Evolutionary conservation across 163 green algal genomes (phyloP).

Genomic region (Chlamydomonas reinhardtii): DNA sequence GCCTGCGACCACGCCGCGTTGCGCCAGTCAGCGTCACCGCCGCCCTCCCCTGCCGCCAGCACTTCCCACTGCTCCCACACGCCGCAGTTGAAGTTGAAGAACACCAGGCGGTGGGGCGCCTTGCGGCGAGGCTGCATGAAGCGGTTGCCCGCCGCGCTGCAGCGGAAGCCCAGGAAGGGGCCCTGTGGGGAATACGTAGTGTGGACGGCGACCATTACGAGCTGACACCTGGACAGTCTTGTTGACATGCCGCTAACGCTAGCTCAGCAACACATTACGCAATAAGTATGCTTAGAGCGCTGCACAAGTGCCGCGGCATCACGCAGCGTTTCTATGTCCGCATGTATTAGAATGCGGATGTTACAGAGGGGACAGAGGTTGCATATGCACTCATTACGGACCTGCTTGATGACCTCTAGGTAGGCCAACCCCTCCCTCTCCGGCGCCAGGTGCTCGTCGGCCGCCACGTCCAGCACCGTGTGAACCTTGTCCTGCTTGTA

Average conservation of each 20-base stretch:
- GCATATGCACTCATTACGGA: neutral
- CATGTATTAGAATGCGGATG: too few species aligned
- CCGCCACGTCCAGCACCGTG: conserved; percentile 9
- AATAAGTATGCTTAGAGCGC: too few species aligned
- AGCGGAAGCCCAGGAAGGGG: conserved; percentile 50
- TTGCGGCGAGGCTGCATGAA: conserved; percentile 58
- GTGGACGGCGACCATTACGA: too few species aligned
- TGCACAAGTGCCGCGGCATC: neutral
- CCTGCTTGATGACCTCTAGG: conserved; percentile 44
- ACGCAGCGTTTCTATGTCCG: too few species aligned
- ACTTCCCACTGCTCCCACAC: conserved; percentile 61
- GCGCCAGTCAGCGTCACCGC: neutral
- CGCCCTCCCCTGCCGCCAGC: neutral
- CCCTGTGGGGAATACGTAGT: conserved; percentile 38
- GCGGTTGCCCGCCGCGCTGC: conserved; percentile 36
- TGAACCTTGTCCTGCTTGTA: conserved; percentile 41
- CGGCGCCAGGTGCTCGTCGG: neutral
- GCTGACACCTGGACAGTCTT: too few species aligned
- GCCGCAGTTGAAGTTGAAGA: conserved; percentile 62
- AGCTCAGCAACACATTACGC: too few species aligned
- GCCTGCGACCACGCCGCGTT: neutral
- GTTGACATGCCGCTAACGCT: too few species aligned
- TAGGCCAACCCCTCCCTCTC: conserved; percentile 40
- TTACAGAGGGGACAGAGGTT: too few species aligned
- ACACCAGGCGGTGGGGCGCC: conserved; percentile 52